These are phyloP conservation scores for Ceratocystis alfenasii DNA, from an alignment of 2,329 filamentous ascomycete species.

Conservation along the genomic window DNA sequence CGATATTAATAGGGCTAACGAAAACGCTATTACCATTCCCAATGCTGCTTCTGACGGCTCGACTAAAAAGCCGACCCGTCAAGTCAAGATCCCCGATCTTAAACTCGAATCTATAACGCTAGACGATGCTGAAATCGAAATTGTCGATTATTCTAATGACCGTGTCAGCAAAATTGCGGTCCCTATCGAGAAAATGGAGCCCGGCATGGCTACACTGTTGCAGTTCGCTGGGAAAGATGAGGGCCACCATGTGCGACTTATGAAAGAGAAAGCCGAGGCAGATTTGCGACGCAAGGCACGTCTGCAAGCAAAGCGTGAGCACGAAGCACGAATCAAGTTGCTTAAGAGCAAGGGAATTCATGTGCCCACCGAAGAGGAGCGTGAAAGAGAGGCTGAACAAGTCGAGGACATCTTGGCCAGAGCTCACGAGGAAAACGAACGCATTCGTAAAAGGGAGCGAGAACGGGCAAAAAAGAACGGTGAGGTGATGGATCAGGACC, in stretches of 20 bases:
- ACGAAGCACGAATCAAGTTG: slow-evolving; percentile 62
- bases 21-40: slow-evolving; percentile 26
- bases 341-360: slow-evolving; percentile 69
- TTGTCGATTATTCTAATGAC: slow-evolving; percentile 39
- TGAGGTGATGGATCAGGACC: slow-evolving; percentile 37
- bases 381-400: slow-evolving; percentile 66
- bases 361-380: slow-evolving; percentile 76
- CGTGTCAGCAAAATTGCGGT: slow-evolving; percentile 25
- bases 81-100: slow-evolving; percentile 27
- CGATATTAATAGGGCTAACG: slow-evolving; percentile 21
- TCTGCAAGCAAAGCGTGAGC: slow-evolving; percentile 66
- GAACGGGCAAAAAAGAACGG: slow-evolving; percentile 50
- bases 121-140: slow-evolving; percentile 49
- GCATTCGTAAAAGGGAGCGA: slow-evolving; percentile 66
- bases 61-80: slow-evolving; percentile 22
- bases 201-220: slow-evolving; percentile 48
- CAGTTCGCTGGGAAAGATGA: slow-evolving; percentile 24
- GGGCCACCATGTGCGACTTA: slow-evolving; percentile 30
- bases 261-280: slow-evolving; percentile 48
- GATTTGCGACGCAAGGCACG: slow-evolving; percentile 60
- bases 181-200: slow-evolving; percentile 28
- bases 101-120: slow-evolving; percentile 27
- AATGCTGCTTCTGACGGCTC: slow-evolving; percentile 24
- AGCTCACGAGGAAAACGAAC: slow-evolving; percentile 66
- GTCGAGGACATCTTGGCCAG: slow-evolving; percentile 82